Evolutionary conservation across 345 rosid species (phyloP).

Genomic region (Angophora floribunda): DNA sequence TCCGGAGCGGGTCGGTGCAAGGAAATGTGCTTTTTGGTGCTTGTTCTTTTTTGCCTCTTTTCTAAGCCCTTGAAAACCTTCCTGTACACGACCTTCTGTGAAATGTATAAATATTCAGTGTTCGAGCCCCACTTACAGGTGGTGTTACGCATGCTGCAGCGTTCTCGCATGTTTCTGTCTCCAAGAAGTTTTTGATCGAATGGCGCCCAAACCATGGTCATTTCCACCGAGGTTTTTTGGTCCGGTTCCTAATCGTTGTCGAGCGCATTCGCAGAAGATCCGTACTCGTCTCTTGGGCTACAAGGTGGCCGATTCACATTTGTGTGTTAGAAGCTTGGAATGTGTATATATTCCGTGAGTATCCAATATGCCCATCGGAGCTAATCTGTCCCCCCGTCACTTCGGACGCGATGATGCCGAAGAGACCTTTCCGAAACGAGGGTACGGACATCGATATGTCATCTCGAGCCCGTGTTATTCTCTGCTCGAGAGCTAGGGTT

Average conservation of each 20-base stretch:
- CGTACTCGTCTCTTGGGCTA: not conserved
- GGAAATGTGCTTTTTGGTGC: not conserved
- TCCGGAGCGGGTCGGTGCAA: not conserved
- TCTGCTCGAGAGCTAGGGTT: not conserved
- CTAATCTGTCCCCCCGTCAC: not conserved
- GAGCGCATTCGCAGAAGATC: not conserved
- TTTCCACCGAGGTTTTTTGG: not conserved
- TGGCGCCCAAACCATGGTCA: not conserved
- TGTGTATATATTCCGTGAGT: not conserved
- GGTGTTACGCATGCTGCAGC: not conserved
- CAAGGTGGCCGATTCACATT: not conserved
- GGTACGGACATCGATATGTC: too few relatives aligned
- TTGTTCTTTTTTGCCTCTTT: fast-evolving
- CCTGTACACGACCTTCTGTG: fast-evolving
- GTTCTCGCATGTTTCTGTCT: not conserved
- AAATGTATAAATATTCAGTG: not conserved
- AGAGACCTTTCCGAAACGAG: too few relatives aligned
- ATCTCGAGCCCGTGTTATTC: not conserved
- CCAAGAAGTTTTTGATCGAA: not conserved
- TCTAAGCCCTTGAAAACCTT: not conserved
- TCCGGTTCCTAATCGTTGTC: not conserved
- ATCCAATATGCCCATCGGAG: not conserved
- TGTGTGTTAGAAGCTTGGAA: not conserved
- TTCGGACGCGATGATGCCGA: not conserved
- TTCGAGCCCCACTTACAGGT: not conserved